These are phyloP conservation scores for Amphicarpaea edgeworthii DNA, from an alignment of 306 rosid genomes.

Conservation along the genomic window DNA sequence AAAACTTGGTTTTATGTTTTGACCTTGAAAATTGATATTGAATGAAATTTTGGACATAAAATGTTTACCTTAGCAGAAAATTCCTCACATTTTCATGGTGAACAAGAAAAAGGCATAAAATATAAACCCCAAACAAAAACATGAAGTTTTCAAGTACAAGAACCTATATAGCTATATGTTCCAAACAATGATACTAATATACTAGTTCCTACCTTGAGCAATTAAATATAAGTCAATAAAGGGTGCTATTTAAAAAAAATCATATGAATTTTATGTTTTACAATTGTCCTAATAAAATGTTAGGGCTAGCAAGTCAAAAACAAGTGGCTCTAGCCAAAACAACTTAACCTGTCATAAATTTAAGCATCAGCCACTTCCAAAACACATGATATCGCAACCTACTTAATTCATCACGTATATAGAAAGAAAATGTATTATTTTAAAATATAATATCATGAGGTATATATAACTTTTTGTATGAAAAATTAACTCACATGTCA, in stretches of 20 bases:
- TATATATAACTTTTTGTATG: neutral
- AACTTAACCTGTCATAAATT: slow-evolving; percentile 10
- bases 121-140: slow-evolving; percentile 32
- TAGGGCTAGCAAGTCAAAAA: slow-evolving; percentile 7
- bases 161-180: slow-evolving; percentile 13
- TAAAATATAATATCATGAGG: slow-evolving; percentile 17
- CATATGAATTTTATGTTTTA: no score
- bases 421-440: neutral
- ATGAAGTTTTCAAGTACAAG: slow-evolving; percentile 29
- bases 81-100: slow-evolving; percentile 20
- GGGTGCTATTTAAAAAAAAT: neutral
- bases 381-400: slow-evolving; percentile 9
- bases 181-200: slow-evolving; percentile 17
- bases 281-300: no score
- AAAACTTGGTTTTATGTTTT: neutral
- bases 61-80: slow-evolving; percentile 13
- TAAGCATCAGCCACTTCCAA: slow-evolving; percentile 23
- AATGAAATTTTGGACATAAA: slow-evolving; percentile 7
- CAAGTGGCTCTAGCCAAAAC: slow-evolving; percentile 32
- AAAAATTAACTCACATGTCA: slow-evolving; percentile 77
- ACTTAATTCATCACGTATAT: neutral
- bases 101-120: slow-evolving; percentile 27
- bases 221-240: slow-evolving; percentile 9
- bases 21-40: slow-evolving; percentile 17
- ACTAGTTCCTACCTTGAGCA: slow-evolving; percentile 10